Evolutionary conservation across 2,329 filamentous ascomycete species (phyloP), one percentile per base, ranked within the genome.

Genomic region (Tricladium varicosporioides): DNA sequence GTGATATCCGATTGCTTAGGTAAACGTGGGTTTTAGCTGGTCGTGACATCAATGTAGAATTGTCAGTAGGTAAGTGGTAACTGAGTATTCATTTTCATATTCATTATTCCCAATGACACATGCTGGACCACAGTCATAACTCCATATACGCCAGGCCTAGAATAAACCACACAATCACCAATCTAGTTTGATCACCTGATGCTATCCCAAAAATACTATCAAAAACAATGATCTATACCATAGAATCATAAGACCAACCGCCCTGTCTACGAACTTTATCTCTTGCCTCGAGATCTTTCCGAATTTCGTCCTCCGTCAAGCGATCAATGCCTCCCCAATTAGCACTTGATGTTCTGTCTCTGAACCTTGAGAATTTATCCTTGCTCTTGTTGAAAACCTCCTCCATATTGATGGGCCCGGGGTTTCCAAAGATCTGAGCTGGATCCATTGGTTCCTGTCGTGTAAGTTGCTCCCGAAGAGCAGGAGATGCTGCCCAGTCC

Each of bases 311-410:
- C 63, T 92, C 88, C 0, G 92, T 97, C 65, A 99, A 78, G 53
- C 80, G 75, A 72, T 99, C 95, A 2, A 87, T 79, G 54, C 90
- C 83, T 68, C 83, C 87, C 94, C 94, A 99, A 75, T 96, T 95
- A 36, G 95, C 95, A 73, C 91, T 96, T 65, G 91, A 96, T 5
- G 93, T 97, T 55, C 94, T 83, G 51, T 90, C 87, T 15, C 95
- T 85, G 80, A 97, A 97, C 69, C 91, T 90, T 77, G 90, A 89
- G 72, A 89, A 85, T 62, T 88, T 79, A 55, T 93, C 91, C 72
- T 92, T 92, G 73, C 89, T 92, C 72, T 92, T 91, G 73, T 82
- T 88, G 75, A 99, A 99, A 32, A 97, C 92, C 70, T 97, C 92
- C 68, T 99, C 95, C 87, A 99, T 94, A 68, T 91, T 91, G 63